Evolutionary conservation across 1,139 yeast genomes (phyloP).

Genomic region (Protomyces macrosporus): DNA sequence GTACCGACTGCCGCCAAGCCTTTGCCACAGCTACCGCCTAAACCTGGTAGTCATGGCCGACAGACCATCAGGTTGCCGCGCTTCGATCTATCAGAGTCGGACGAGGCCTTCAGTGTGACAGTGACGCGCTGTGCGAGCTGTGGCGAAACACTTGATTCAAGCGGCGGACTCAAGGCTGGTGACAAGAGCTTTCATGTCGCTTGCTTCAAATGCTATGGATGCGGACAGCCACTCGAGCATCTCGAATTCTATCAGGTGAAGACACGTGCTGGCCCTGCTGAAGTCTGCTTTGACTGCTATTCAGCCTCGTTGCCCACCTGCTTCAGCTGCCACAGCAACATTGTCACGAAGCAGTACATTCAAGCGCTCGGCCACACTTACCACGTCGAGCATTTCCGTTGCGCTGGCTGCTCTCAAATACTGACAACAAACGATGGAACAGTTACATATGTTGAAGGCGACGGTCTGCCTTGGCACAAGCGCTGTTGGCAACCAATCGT

Average conservation of each 20-base stretch:
- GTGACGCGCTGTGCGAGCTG: slow-evolving; percentile 9
- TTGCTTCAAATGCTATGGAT: slow-evolving; percentile 10
- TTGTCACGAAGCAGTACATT: slow-evolving; percentile 37
- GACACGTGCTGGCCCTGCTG: slow-evolving; percentile 29
- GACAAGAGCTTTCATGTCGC: slow-evolving; percentile 2
- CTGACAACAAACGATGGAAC: neutral
- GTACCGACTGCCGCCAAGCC: neutral
- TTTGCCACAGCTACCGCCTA: neutral
- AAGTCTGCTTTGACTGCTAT: slow-evolving; percentile 40
- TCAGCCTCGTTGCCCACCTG: slow-evolving; percentile 38
- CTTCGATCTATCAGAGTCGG: neutral
- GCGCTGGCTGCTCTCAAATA: slow-evolving; percentile 35
- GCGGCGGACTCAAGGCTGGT: slow-evolving; percentile 7
- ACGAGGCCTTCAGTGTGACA: neutral
- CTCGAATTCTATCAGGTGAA: slow-evolving; percentile 12
- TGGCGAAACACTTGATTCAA: slow-evolving; percentile 5
- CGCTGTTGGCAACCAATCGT: slow-evolving; percentile 4
- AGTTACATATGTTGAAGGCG: slow-evolving; percentile 4
- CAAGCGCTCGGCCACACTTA: slow-evolving; percentile 37
- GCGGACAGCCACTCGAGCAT: slow-evolving; percentile 15
- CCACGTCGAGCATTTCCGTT: slow-evolving; percentile 40
- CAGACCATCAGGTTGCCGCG: neutral
- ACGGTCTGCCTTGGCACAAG: slow-evolving; percentile 18
- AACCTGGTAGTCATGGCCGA: neutral
- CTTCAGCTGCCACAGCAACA: slow-evolving; percentile 37